phyloP scores from a whole-genome alignment of 768 basidiomycete species.

The Boletus rubroflammeus region DNA sequence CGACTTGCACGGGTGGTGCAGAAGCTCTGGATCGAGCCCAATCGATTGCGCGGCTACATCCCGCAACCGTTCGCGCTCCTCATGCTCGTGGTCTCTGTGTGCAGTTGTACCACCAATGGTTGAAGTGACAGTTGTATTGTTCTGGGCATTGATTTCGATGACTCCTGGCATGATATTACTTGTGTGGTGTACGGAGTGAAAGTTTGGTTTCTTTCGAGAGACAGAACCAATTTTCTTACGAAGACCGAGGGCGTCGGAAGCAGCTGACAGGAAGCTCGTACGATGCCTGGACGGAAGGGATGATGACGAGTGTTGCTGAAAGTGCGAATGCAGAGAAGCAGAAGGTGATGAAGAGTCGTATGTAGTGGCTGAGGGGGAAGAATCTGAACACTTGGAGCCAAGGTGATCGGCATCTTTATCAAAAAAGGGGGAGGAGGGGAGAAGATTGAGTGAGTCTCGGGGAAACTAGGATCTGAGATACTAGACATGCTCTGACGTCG shows the following conservation, averaged over 20 bases:
- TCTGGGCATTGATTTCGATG: constrained; percentile 63
- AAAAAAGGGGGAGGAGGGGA: not conserved
- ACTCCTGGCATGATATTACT: constrained; percentile 58
- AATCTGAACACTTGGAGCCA: constrained; percentile 12
- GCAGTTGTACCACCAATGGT: constrained; percentile 21
- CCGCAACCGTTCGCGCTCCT: constrained; percentile 71
- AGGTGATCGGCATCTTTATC: constrained; percentile 18
- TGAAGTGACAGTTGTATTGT: constrained; percentile 17
- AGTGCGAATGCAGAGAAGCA: constrained; percentile 1
- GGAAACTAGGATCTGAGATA: not conserved
- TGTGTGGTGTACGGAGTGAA: constrained; percentile 25
- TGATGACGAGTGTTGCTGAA: not conserved
- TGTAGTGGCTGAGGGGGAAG: constrained; percentile 11
- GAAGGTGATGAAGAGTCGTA: constrained; percentile 12
- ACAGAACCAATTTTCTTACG: constrained; percentile 39
- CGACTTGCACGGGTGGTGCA: constrained; percentile 35
- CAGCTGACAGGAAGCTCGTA: constrained; percentile 48
- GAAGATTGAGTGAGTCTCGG: constrained; percentile 8
- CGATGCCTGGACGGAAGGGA: constrained; percentile 34
- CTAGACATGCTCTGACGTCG: not conserved
- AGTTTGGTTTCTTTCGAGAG: constrained; percentile 38
- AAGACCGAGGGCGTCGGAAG: constrained; percentile 48
- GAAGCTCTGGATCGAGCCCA: constrained; percentile 55
- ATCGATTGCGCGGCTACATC: constrained; percentile 76
- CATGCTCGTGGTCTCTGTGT: constrained; percentile 52